Evolutionary conservation across 2,329 filamentous ascomycete species (phyloP).

Genomic region (Bipolaris oryzae): DNA sequence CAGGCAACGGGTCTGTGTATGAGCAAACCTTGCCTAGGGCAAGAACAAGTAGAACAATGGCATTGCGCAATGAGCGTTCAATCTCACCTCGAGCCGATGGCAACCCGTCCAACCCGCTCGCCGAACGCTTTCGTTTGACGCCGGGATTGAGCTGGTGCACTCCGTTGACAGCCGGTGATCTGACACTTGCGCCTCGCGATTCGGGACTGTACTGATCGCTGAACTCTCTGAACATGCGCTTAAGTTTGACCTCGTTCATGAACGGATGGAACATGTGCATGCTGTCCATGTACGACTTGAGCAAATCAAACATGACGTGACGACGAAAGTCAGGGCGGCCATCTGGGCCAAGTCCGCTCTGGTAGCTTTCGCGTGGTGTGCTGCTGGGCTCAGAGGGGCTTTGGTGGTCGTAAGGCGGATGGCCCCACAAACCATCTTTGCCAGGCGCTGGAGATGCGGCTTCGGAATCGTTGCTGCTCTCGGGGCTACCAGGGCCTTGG

Average conservation of each 20-base stretch:
- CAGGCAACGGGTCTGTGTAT: slow-evolving; percentile 56
- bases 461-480: slow-evolving; percentile 49
- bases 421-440: slow-evolving; percentile 58
- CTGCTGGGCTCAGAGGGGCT: slow-evolving; percentile 36
- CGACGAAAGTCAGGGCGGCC: slow-evolving; percentile 62
- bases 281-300: slow-evolving; percentile 62
- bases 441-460: slow-evolving; percentile 50
- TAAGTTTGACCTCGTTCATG: slow-evolving; percentile 61
- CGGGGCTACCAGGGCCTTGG: slow-evolving; percentile 43
- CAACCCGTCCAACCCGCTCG: slow-evolving; percentile 33
- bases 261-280: slow-evolving; percentile 71
- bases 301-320: slow-evolving; percentile 57
- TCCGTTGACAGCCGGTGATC: slow-evolving; percentile 32
- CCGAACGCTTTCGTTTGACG: slow-evolving; percentile 46
- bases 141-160: slow-evolving; percentile 31
- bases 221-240: slow-evolving; percentile 59
- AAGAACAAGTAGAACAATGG: slow-evolving; percentile 80
- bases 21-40: slow-evolving; percentile 85
- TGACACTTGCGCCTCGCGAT: slow-evolving; percentile 19
- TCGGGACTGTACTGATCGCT: slow-evolving; percentile 44
- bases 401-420: slow-evolving; percentile 50
- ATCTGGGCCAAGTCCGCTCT: slow-evolving; percentile 59
- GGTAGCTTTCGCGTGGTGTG: slow-evolving; percentile 39
- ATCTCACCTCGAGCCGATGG: slow-evolving; percentile 32
- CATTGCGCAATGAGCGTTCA: slow-evolving; percentile 60